These are phyloP conservation scores for Pyrenochaeta sp. DNA, from an alignment of 2,329 filamentous ascomycete species.

Conservation along the genomic window DNA sequence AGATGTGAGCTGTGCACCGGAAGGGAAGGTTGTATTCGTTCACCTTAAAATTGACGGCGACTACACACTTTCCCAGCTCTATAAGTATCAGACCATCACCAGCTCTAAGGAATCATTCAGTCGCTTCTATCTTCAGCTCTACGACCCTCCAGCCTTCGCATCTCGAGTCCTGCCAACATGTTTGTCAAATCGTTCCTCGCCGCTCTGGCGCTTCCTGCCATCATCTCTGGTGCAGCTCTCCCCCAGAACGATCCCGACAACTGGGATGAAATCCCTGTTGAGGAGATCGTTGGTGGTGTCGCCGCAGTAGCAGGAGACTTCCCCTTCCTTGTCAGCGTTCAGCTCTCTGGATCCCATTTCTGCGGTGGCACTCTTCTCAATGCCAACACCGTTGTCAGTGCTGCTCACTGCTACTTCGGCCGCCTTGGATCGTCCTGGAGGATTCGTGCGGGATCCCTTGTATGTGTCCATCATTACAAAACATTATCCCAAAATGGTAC, in stretches of 20 bases:
- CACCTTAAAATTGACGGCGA: neutral
- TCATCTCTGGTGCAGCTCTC: constrained; percentile 5
- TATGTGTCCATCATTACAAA: constrained; percentile 7
- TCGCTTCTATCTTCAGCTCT: constrained; percentile 17
- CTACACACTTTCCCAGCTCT: neutral
- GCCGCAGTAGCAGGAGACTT: constrained; percentile 33
- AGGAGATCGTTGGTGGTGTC: constrained; percentile 34
- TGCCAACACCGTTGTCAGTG: constrained; percentile 37
- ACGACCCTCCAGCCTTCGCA: constrained; percentile 8
- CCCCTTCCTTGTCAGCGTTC: constrained; percentile 38
- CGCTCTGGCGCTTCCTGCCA: constrained; percentile 22
- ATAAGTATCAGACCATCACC: constrained; percentile 16
- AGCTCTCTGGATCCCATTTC: constrained; percentile 27
- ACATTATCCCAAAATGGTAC: neutral
- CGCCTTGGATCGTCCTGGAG: constrained; percentile 18
- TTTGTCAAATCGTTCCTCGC: constrained; percentile 29
- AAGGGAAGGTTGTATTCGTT: constrained; percentile 6
- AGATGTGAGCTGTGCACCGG: constrained; percentile 8
- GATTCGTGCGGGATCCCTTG: constrained; percentile 32
- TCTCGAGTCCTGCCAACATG: constrained; percentile 22
- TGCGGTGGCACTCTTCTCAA: constrained; percentile 39
- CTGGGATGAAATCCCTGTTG: constrained; percentile 6
- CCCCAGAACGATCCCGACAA: constrained; percentile 25
- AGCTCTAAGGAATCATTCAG: constrained; percentile 14
- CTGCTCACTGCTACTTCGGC: constrained; percentile 35